These are phyloP conservation scores for Stemphylium vesicarium DNA, from an alignment of 2,329 filamentous ascomycete genomes.

Conservation along the genomic window DNA sequence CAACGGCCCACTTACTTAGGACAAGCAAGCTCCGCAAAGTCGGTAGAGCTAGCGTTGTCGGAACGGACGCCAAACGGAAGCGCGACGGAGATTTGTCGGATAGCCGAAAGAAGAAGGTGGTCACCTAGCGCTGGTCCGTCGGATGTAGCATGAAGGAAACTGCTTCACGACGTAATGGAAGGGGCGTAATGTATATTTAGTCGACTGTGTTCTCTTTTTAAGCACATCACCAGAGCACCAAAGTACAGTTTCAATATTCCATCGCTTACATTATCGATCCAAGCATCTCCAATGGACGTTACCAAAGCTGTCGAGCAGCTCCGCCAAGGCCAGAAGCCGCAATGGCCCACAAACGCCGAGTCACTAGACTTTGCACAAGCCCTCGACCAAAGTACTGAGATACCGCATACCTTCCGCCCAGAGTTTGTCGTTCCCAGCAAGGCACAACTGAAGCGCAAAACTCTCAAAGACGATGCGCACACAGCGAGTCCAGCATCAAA, in stretches of 20 bases:
- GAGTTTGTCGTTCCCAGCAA: conserved; percentile 81
- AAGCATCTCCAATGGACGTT: conserved; percentile 30
- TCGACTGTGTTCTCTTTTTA: not conserved
- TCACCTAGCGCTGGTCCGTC: conserved; percentile 8
- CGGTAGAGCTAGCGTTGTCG: not conserved
- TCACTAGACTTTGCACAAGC: conserved; percentile 34
- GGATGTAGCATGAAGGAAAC: conserved; percentile 9
- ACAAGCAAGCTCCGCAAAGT: not conserved
- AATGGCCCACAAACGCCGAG: conserved; percentile 33
- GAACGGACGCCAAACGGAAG: conserved; percentile 16
- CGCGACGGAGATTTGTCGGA: conserved; percentile 10
- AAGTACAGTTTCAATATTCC: not conserved
- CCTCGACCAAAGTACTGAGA: conserved; percentile 40
- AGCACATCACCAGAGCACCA: conserved; percentile 1
- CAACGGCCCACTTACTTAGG: not conserved
- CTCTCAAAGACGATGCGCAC: conserved; percentile 45
- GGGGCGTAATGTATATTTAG: conserved; percentile 13
- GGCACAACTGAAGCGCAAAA: conserved; percentile 70
- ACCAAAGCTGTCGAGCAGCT: conserved; percentile 32
- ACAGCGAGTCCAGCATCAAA: conserved; percentile 37
- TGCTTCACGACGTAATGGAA: conserved; percentile 18
- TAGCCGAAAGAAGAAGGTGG: conserved; percentile 27
- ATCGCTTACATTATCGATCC: not conserved
- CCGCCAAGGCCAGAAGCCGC: conserved; percentile 38
- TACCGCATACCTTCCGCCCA: conserved; percentile 56